Percentiles rank a stretch among this genome's conserved stretches.
phyloP scores from a whole-genome alignment of 306 rosid genomes.

The Calophaca sinica region DNA sequence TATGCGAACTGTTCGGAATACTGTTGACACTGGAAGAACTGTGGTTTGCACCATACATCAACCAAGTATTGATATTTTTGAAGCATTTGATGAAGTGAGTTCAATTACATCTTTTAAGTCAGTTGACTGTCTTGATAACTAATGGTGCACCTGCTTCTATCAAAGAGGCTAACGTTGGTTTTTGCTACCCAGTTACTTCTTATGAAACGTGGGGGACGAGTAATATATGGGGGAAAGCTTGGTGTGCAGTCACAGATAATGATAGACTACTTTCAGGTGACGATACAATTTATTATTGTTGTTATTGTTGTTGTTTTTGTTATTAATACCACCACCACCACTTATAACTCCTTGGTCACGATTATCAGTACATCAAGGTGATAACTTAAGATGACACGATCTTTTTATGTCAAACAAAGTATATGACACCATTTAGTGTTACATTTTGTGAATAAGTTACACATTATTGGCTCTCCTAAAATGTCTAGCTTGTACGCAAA shows the following conservation, averaged over 20 bases:
- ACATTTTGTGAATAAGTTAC: neutral
- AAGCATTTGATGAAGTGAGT: constrained; percentile 89
- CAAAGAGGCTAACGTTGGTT: constrained; percentile 26
- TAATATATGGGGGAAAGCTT: constrained; percentile 87
- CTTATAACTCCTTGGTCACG: constrained; percentile 6
- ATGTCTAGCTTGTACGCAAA: neutral
- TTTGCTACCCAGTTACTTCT: constrained; percentile 76
- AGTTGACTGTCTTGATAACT: constrained; percentile 36
- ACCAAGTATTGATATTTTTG: constrained; percentile 89
- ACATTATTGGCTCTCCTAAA: neutral
- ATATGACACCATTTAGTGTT: constrained; percentile 10
- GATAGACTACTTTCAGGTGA: constrained; percentile 85
- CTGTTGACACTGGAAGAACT: constrained; percentile 95
- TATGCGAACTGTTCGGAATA: constrained; percentile 88
- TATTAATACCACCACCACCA: neutral
- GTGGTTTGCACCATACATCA: constrained; percentile 96
- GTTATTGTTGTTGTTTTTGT: neutral
- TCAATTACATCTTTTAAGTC: constrained; percentile 11
- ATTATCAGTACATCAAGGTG: constrained; percentile 2
- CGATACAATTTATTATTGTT: neutral
- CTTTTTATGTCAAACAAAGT: neutral
- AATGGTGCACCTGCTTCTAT: constrained; percentile 35
- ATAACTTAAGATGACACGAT: constrained; percentile 4
- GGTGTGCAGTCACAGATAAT: constrained; percentile 76
- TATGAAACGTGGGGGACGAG: constrained; percentile 88